Evolutionary conservation across 768 basidiomycete species (phyloP).

Genomic region (Mycena amicta): DNA sequence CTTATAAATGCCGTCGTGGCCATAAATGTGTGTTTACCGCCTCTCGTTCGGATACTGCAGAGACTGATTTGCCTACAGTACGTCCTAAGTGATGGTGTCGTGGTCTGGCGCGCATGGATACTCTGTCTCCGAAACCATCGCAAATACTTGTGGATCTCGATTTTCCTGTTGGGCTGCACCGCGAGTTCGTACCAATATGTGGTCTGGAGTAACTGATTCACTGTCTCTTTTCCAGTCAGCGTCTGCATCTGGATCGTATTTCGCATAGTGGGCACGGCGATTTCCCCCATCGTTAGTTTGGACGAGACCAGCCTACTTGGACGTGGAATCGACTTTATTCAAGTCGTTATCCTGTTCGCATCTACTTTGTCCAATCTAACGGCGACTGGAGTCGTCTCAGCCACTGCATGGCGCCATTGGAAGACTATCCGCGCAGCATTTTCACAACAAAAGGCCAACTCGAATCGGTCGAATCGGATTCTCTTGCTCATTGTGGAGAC

Average conservation of each 20-base stretch:
- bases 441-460: neutral
- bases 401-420: neutral
- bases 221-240: constrained; percentile 14
- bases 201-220: too few relatives aligned
- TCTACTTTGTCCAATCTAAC: constrained; percentile 18
- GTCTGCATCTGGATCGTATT: constrained; percentile 10
- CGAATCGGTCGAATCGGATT: constrained; percentile 7
- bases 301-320: neutral
- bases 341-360: constrained; percentile 10
- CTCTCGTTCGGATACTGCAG: too few relatives aligned
- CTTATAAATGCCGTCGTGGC: constrained; percentile 4
- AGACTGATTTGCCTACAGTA: neutral
- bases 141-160: constrained; percentile 18
- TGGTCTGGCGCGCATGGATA: constrained; percentile 15
- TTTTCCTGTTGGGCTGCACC: constrained; percentile 9
- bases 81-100: constrained; percentile 13
- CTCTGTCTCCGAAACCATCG: constrained; percentile 14
- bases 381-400: constrained; percentile 14
- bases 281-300: constrained; percentile 11
- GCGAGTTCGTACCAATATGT: constrained; percentile 4
- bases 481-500: constrained; percentile 13
- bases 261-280: neutral
- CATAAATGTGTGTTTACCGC: constrained; percentile 11
- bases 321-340: constrained; percentile 5
- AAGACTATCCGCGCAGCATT: constrained; percentile 2